Conservation (phyloP, 2,329 filamentous ascomycete species). For the Rhexocercosporidium sp. region DNA sequence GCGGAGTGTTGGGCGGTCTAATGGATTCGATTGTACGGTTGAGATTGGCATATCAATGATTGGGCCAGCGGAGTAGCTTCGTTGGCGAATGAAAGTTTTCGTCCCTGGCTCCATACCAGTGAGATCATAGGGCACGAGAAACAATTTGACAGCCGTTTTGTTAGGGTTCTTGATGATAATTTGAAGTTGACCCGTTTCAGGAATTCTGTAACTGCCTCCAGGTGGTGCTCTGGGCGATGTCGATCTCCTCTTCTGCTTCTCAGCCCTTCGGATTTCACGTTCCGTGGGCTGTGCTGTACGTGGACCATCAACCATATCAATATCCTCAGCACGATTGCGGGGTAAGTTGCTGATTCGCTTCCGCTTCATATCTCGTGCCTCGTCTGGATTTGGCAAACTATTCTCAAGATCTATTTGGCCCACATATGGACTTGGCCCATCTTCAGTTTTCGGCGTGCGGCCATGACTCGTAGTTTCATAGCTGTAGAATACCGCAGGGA, state of each 20-base stretch:
- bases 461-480: conserved; percentile 73
- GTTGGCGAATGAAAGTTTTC: conserved; percentile 94
- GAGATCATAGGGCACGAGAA: conserved; percentile 91
- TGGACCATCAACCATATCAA: conserved; percentile 33
- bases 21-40: conserved; percentile 46
- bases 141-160: conserved; percentile 96
- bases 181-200: conserved; percentile 90
- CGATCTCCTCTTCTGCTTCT: conserved; percentile 65
- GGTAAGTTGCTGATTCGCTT: conserved; percentile 39
- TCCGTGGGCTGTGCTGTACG: conserved; percentile 36
- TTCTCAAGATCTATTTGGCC: conserved; percentile 92
- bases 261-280: conserved; percentile 50
- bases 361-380: conserved; percentile 48
- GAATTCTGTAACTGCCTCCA: conserved; percentile 91
- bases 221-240: conserved; percentile 71
- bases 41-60: conserved; percentile 65
- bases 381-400: conserved; percentile 62
- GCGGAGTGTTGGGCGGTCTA: conserved; percentile 75
- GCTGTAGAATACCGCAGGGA: conserved; percentile 95
- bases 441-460: conserved; percentile 65
- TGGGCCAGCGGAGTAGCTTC: conserved; percentile 87
- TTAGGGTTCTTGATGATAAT: conserved; percentile 98
- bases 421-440: conserved; percentile 95
- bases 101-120: conserved; percentile 90
- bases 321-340: conserved; percentile 30